Conservation (phyloP, 2,329 filamentous ascomycete genomes). For the Aspergillus sp. region DNA sequence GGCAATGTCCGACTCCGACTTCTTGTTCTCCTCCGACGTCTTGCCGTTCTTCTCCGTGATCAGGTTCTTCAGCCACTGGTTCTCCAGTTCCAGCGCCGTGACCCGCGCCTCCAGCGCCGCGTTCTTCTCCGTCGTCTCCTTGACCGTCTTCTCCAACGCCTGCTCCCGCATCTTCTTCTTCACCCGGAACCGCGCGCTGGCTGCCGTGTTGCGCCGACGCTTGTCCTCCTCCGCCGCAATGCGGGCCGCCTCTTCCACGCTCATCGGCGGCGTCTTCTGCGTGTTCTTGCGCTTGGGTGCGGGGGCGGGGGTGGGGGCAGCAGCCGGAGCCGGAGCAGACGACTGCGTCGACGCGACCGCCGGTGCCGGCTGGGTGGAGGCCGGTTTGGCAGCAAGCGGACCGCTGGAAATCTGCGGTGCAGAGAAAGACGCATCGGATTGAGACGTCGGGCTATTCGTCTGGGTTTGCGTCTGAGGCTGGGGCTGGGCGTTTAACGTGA, state of each 20-base stretch:
- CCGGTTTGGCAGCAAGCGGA: slow-evolving; percentile 13
- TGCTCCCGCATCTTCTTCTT: slow-evolving; percentile 97
- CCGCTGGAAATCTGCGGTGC: slow-evolving; percentile 21
- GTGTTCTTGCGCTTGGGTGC: slow-evolving; percentile 39
- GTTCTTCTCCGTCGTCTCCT: slow-evolving; percentile 81
- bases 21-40: slow-evolving; percentile 28
- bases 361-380: slow-evolving; percentile 14
- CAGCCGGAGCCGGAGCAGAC: slow-evolving; percentile 19
- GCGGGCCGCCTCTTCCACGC: slow-evolving; percentile 68
- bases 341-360: slow-evolving; percentile 17
- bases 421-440: slow-evolving; percentile 4
- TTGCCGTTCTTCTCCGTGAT: slow-evolving; percentile 73
- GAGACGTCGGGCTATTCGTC: background rate
- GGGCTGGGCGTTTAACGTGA: slow-evolving; percentile 24
- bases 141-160: slow-evolving; percentile 75
- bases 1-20: slow-evolving; percentile 47
- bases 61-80: slow-evolving; percentile 77
- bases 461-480: slow-evolving; percentile 17
- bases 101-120: slow-evolving; percentile 71
- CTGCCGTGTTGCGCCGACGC: slow-evolving; percentile 83
- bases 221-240: slow-evolving; percentile 87
- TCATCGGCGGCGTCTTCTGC: slow-evolving; percentile 39
- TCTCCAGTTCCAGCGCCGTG: slow-evolving; percentile 73
- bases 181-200: slow-evolving; percentile 85
- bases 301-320: slow-evolving; percentile 17